A percentile compares a stretch with the other conserved stretches of the same genome.
phyloP scores from a whole-genome alignment of 495 filamentous ascomycete species.

The Beverwykella pulmonaria region DNA sequence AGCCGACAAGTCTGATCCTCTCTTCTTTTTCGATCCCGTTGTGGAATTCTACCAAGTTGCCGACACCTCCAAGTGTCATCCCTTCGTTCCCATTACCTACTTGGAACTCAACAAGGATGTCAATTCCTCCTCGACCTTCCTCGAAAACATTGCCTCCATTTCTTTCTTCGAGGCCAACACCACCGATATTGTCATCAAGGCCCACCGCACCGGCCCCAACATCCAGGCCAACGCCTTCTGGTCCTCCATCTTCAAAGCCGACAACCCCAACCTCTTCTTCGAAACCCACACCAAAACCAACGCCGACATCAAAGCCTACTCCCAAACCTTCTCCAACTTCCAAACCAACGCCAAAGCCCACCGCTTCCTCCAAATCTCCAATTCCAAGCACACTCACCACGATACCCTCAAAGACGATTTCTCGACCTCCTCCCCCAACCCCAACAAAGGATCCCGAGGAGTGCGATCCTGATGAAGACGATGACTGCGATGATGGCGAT shows the following conservation, averaged over 20 bases:
- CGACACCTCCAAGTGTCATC: not conserved
- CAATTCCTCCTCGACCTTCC: too few species aligned
- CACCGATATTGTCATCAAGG: too few species aligned
- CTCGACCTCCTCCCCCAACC: not conserved
- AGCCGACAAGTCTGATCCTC: not conserved
- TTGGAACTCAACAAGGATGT: too few species aligned
- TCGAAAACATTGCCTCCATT: too few species aligned
- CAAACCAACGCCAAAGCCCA: slow-evolving; percentile 1
- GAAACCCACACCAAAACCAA: not conserved
- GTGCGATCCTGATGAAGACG: slow-evolving; percentile 66
- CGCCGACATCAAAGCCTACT: not conserved
- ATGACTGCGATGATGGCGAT: slow-evolving; percentile 70
- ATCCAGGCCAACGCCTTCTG: not conserved
- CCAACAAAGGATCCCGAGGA: slow-evolving; percentile 3
- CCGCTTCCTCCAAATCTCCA: not conserved
- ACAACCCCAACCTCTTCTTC: slow-evolving; percentile 1
- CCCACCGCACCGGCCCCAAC: not conserved
- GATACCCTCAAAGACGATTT: not conserved
- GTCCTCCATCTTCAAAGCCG: slow-evolving; percentile 13
- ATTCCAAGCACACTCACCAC: slow-evolving; percentile 2
- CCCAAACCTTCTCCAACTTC: slow-evolving; percentile 9
- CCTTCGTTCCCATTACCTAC: too few species aligned
- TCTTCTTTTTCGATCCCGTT: slow-evolving; percentile 5
- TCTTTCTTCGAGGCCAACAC: slow-evolving; percentile 3
- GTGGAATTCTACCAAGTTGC: not conserved